Evolutionary conservation across 2,329 filamentous ascomycete species (phyloP).

Genomic region (Cadophora luteo-olivacea): DNA sequence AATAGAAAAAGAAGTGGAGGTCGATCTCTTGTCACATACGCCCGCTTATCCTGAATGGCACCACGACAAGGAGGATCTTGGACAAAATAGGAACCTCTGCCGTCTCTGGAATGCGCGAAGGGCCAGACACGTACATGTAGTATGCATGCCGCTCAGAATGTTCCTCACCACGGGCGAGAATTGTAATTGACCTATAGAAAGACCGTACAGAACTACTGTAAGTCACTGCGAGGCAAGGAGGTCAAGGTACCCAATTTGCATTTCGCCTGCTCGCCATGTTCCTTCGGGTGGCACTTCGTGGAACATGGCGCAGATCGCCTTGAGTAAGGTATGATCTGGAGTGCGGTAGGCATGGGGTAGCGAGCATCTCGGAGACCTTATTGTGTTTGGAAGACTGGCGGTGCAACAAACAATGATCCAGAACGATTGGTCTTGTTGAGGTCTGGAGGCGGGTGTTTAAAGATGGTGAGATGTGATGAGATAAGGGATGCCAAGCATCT

Average conservation of each 20-base stretch:
- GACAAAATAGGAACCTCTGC: neutral
- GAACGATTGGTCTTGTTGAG: no score
- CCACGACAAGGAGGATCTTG: neutral
- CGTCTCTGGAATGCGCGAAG: neutral
- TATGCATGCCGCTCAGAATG: neutral
- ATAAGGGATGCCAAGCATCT: neutral
- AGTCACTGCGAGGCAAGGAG: neutral
- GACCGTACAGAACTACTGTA: neutral
- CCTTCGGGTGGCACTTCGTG: neutral
- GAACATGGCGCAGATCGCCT: neutral
- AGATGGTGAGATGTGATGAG: no score
- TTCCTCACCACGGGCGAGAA: neutral
- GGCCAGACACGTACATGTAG: neutral
- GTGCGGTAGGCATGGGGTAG: neutral
- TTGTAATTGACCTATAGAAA: neutral
- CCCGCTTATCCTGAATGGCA: neutral
- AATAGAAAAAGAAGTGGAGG: neutral
- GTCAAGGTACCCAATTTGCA: neutral
- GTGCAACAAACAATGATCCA: no score
- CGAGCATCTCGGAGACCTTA: neutral
- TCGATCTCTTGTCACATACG: neutral
- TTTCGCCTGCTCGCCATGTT: slow-evolving; percentile 10
- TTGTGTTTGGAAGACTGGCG: neutral
- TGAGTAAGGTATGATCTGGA: neutral
- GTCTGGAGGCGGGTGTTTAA: no score